Evolutionary conservation across 2,329 filamentous ascomycete species (phyloP).

Genomic region (Fusarium udum): DNA sequence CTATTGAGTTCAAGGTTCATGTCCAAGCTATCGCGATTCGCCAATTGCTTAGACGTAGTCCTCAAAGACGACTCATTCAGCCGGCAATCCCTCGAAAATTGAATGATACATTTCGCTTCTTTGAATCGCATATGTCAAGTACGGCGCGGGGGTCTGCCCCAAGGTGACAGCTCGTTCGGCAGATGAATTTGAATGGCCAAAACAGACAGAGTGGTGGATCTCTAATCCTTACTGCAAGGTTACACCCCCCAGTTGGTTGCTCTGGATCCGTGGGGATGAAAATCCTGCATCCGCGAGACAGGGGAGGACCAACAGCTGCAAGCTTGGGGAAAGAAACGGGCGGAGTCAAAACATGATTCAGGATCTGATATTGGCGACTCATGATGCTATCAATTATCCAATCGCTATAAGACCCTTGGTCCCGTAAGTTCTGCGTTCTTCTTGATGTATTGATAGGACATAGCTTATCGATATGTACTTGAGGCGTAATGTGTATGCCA

Average conservation of each 20-base stretch:
- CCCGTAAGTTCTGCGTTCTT: too few relatives aligned
- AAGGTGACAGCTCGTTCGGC: neutral
- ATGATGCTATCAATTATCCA: fast-evolving
- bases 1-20: too few relatives aligned
- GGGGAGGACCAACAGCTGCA: neutral
- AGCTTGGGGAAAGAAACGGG: neutral
- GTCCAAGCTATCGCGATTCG: fast-evolving
- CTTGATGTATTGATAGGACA: neutral
- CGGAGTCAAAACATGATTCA: neutral
- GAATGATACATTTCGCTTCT: neutral
- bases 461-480: fast-evolving
- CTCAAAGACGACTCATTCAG: fast-evolving
- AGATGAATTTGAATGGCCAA: neutral
- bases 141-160: too few relatives aligned
- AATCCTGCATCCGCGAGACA: neutral
- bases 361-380: neutral
- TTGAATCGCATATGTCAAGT: neutral
- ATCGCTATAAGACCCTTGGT: too few relatives aligned
- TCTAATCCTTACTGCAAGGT: neutral
- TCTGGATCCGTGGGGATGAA: too few relatives aligned
- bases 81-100: fast-evolving
- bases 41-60: neutral
- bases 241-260: neutral
- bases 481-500: fast-evolving
- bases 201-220: neutral